Evolutionary conservation across 352 stramenopile genomes (phyloP).

Genomic region (Phytophthora tentaculata): DNA sequence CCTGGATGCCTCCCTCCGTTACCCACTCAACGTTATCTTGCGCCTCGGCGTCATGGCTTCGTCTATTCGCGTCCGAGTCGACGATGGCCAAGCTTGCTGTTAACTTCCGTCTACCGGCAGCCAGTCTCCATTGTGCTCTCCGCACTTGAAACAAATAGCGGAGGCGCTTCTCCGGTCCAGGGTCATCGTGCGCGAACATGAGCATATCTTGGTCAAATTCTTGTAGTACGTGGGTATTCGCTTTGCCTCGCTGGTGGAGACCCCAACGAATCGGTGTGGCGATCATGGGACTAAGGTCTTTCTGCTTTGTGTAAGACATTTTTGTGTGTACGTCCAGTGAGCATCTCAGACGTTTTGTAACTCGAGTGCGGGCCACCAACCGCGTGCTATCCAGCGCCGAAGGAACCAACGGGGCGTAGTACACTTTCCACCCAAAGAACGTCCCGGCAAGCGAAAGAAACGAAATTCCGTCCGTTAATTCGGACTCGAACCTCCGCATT

Average conservation of each 20-base stretch:
- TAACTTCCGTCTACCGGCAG: conserved; percentile 18
- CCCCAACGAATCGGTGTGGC: conserved; percentile 32
- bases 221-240: conserved; percentile 34
- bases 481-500: conserved; percentile 27
- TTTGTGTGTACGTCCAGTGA: conserved; percentile 19
- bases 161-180: conserved; percentile 17
- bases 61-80: conserved; percentile 36
- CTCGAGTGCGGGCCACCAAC: conserved; percentile 12
- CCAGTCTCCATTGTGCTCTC: conserved; percentile 19
- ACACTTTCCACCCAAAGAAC: conserved; percentile 42
- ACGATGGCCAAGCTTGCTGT: conserved; percentile 31
- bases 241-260: conserved; percentile 23
- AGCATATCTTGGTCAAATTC: conserved; percentile 33
- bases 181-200: conserved; percentile 36
- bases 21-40: conserved; percentile 34
- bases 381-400: conserved; percentile 29
- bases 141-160: conserved; percentile 30
- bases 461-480: conserved; percentile 1
- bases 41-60: conserved; percentile 32
- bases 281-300: conserved; percentile 36
- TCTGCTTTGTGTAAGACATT: conserved; percentile 28
- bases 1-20: conserved; percentile 35
- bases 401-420: conserved; percentile 24
- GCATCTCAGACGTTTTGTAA: conserved; percentile 23
- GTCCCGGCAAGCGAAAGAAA: conserved; percentile 16